Conservation (phyloP, 1,139 yeast genomes). For the Groenewaldozyma sp. region DNA sequence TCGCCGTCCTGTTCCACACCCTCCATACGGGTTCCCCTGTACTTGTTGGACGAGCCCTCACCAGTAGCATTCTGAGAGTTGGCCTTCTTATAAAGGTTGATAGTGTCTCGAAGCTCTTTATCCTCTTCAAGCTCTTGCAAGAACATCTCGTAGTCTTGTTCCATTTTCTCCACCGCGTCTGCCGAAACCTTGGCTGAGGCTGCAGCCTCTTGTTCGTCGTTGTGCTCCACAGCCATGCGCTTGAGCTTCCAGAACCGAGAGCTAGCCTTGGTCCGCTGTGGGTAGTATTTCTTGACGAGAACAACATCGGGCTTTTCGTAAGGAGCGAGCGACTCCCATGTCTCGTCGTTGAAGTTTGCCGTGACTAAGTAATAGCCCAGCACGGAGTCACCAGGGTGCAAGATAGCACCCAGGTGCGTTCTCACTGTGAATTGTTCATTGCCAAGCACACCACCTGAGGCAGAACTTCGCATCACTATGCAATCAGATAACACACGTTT, state of each 20-base stretch:
- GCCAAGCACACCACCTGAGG: conserved; percentile 36
- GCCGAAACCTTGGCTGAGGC: conserved; percentile 64
- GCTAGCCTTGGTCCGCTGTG: conserved; percentile 61
- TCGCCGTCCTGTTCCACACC: conserved; percentile 34
- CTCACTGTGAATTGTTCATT: conserved; percentile 53
- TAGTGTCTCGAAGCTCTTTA: conserved; percentile 82
- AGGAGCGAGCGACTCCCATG: conserved; percentile 68
- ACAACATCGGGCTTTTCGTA: conserved; percentile 68
- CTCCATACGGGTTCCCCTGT: conserved; percentile 34
- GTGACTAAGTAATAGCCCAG: conserved; percentile 81
- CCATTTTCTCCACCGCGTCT: conserved; percentile 87
- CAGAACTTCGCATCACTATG: conserved; percentile 79
- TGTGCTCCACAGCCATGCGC: conserved; percentile 97
- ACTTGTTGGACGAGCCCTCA: conserved; percentile 25
- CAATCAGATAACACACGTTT: conserved; percentile 81
- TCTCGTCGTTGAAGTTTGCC: conserved; percentile 78
- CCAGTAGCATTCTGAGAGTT: conserved; percentile 13
- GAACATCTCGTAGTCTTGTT: conserved; percentile 90
- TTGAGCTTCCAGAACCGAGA: conserved; percentile 88
- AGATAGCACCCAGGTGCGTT: conserved; percentile 85
- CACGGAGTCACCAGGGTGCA: conserved; percentile 95
- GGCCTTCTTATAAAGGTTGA: conserved; percentile 74
- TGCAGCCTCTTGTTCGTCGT: conserved; percentile 39
- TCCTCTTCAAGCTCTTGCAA: conserved; percentile 97
- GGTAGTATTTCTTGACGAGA: conserved; percentile 83